A percentile compares a stretch with the other conserved stretches of the same genome.
phyloP scores from a whole-genome alignment of 2,329 filamentous ascomycete genomes.

The Stachybotrys elegans region DNA sequence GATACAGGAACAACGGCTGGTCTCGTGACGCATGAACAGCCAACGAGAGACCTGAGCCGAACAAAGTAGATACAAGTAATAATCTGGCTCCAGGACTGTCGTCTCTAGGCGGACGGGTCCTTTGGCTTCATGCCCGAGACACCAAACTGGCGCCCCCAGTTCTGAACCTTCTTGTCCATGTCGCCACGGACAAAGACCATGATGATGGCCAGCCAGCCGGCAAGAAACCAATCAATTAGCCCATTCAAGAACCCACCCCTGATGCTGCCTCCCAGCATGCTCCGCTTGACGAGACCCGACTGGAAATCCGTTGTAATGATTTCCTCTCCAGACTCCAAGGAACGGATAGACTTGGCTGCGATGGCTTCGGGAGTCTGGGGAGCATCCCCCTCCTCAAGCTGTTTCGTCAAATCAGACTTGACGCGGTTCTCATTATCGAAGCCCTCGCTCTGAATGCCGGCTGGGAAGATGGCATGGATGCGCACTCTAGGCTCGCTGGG shows the following conservation, averaged over 20 bases:
- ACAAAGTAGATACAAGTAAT: too few species aligned
- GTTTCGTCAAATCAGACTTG: slow-evolving; percentile 68
- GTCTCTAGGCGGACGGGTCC: too few species aligned
- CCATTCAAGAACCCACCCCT: slow-evolving; percentile 1
- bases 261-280: slow-evolving; percentile 1
- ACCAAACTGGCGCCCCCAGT: background rate
- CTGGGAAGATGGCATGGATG: slow-evolving; percentile 71
- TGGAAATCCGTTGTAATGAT: background rate
- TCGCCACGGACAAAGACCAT: background rate
- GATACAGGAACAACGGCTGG: too few species aligned
- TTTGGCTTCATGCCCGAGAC: background rate
- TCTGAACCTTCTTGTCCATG: background rate
- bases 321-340: background rate
- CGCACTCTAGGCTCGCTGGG: slow-evolving; percentile 49
- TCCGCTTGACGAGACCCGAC: background rate
- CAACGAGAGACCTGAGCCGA: too few species aligned
- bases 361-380: slow-evolving; percentile 43
- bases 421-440: slow-evolving; percentile 64
- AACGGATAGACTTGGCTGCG: background rate
- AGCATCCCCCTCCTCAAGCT: slow-evolving; percentile 70
- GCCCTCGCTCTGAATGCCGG: slow-evolving; percentile 69
- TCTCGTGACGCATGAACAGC: too few species aligned
- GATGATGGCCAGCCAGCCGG: background rate
- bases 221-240: background rate
- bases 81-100: too few species aligned